Evolutionary conservation across 805 yeast genomes (phyloP).

Genomic region (Spathaspora gorwiae): DNA sequence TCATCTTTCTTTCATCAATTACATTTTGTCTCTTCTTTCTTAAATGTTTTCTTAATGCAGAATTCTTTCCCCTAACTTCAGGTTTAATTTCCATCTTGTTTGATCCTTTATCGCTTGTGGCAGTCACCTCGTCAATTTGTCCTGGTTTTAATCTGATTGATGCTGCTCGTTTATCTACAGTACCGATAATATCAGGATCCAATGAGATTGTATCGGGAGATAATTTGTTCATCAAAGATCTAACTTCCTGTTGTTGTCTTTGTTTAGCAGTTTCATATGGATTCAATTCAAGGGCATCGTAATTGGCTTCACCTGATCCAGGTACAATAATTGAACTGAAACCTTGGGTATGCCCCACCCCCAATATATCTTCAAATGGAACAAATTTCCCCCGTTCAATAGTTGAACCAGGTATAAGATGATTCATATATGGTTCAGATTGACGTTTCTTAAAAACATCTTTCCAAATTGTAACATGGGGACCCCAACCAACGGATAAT

Average conservation of each 20-base stretch:
- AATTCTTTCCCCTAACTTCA: slow-evolving; percentile 72
- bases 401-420: slow-evolving; percentile 72
- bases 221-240: slow-evolving; percentile 77
- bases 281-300: slow-evolving; percentile 86
- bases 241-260: slow-evolving; percentile 90
- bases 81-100: slow-evolving; percentile 59
- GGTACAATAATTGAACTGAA: slow-evolving; percentile 86
- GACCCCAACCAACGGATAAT: slow-evolving; percentile 90
- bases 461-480: slow-evolving; percentile 93
- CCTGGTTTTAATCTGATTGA: slow-evolving; percentile 59
- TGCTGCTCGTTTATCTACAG: slow-evolving; percentile 68
- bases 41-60: slow-evolving; percentile 72
- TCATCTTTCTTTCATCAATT: slow-evolving; percentile 75
- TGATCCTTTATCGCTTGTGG: slow-evolving; percentile 36
- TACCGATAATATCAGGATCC: slow-evolving; percentile 85
- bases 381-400: slow-evolving; percentile 68
- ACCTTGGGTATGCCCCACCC: slow-evolving; percentile 79
- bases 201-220: slow-evolving; percentile 89
- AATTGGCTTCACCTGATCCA: slow-evolving; percentile 97
- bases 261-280: slow-evolving; percentile 91
- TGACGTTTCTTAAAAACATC: slow-evolving; percentile 62
- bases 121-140: slow-evolving; percentile 44
- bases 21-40: slow-evolving; percentile 84
- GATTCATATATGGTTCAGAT: slow-evolving; percentile 87
- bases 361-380: slow-evolving; percentile 95